These are phyloP conservation scores for Inonotus obliquus DNA, from an alignment of 1,284 basidiomycete genomes.

Conservation along the genomic window DNA sequence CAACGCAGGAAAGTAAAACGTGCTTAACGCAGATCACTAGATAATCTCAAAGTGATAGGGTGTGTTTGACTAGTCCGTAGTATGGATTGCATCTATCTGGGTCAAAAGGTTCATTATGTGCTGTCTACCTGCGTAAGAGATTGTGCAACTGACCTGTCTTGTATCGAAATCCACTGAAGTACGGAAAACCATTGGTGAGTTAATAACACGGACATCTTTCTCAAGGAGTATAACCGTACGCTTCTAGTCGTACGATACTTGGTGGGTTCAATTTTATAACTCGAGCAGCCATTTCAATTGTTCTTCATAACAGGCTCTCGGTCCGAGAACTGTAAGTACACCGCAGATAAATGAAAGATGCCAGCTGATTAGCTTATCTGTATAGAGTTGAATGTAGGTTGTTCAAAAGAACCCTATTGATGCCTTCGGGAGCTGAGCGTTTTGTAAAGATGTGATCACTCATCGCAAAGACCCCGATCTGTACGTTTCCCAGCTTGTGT, in stretches of 20 bases:
- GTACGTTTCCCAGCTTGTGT: slow-evolving; percentile 41
- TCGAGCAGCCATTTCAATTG: slow-evolving; percentile 30
- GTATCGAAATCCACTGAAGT: slow-evolving; percentile 26
- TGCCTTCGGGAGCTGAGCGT: background rate
- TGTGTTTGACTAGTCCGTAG: slow-evolving; percentile 38
- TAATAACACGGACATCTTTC: no score
- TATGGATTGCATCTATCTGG: slow-evolving; percentile 92
- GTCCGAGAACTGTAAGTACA: slow-evolving; percentile 69
- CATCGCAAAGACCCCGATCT: slow-evolving; percentile 67
- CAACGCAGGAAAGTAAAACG: no score
- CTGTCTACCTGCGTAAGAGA: no score
- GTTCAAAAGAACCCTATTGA: background rate
- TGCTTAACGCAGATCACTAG: no score
- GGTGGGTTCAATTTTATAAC: slow-evolving; percentile 32
- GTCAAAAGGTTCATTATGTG: slow-evolving; percentile 64
- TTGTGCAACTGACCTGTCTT: no score
- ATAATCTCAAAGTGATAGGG: no score
- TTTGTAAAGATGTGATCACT: slow-evolving; percentile 53
- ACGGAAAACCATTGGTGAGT: slow-evolving; percentile 27
- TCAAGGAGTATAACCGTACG: slow-evolving; percentile 11
- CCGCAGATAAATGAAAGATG: background rate
- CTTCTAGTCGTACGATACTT: slow-evolving; percentile 50
- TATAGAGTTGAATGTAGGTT: slow-evolving; percentile 64
- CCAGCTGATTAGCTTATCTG: background rate
- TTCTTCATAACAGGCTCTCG: slow-evolving; percentile 50